A percentile compares a stretch with the other conserved stretches of the same genome.
Conservation (phyloP, 495 filamentous ascomycete genomes). For the Barbatosphaeria neglecta region DNA sequence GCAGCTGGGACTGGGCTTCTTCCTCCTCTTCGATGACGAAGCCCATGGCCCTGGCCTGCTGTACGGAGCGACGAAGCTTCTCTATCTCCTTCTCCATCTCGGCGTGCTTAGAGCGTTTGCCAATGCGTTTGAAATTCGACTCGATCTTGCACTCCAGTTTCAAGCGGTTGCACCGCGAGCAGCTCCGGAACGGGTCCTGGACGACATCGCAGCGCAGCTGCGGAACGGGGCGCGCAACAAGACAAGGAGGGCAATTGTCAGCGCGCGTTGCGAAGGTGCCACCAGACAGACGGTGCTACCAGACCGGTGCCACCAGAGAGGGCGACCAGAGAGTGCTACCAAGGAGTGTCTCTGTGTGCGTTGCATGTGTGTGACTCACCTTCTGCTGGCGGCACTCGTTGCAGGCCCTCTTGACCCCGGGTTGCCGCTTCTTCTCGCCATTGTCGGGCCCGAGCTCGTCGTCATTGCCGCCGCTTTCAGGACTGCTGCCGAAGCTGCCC, state of each 20-base stretch:
- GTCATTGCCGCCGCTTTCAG: slow-evolving; percentile 54
- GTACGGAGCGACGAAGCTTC: slow-evolving; percentile 33
- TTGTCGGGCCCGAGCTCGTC: slow-evolving; percentile 49
- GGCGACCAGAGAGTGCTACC: slow-evolving; percentile 1
- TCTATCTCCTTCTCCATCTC: slow-evolving; percentile 88
- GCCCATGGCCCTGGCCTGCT: slow-evolving; percentile 35
- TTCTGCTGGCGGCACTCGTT: slow-evolving; percentile 96
- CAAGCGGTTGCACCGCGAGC: slow-evolving; percentile 73
- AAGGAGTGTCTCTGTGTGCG: slow-evolving; percentile 1
- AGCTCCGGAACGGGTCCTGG: slow-evolving; percentile 71
- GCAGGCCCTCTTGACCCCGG: slow-evolving; percentile 76
- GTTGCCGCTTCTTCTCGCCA: slow-evolving; percentile 54
- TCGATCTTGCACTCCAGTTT: slow-evolving; percentile 86
- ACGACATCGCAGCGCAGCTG: slow-evolving; percentile 85
- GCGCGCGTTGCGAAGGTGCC: too few relatives aligned
- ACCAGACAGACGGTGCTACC: too few relatives aligned
- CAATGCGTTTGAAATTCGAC: slow-evolving; percentile 84
- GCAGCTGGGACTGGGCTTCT: slow-evolving; percentile 38
- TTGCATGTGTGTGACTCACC: slow-evolving; percentile 39
- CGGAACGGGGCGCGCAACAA: slow-evolving; percentile 4
- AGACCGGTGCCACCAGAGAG: too few relatives aligned
- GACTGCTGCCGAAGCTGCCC: slow-evolving; percentile 48
- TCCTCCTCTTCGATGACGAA: slow-evolving; percentile 40
- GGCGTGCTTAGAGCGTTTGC: slow-evolving; percentile 80
- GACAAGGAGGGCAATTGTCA: background rate